phyloP scores from a whole-genome alignment of 2,329 filamentous ascomycete genomes.

The Truncatella angustata region DNA sequence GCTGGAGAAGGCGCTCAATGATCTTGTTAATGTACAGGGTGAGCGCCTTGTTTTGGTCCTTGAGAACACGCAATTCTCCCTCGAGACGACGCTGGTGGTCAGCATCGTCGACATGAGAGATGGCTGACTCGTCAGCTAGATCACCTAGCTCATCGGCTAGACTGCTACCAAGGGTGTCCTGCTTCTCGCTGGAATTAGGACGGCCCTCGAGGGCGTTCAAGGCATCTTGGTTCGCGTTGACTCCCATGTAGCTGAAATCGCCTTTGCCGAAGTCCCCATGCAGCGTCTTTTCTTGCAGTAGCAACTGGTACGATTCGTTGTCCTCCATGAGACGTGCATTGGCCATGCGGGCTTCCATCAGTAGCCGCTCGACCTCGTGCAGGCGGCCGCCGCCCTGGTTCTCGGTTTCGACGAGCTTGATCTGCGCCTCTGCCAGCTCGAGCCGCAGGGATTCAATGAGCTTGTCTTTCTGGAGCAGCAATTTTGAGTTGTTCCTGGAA shows the following conservation, averaged over 20 bases:
- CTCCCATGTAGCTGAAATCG: conserved; percentile 70
- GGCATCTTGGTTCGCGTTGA: conserved; percentile 60
- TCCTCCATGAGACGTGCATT: conserved; percentile 97
- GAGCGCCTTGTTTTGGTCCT: conserved; percentile 95
- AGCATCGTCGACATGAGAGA: conserved; percentile 58
- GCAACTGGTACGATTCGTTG: conserved; percentile 95
- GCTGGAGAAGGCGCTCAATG: conserved; percentile 89
- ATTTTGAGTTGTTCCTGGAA: conserved; percentile 83
- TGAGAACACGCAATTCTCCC: conserved; percentile 72
- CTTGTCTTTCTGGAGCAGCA: conserved; percentile 93
- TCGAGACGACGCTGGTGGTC: conserved; percentile 69
- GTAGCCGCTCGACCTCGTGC: conserved; percentile 83
- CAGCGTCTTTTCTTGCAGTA: conserved; percentile 91
- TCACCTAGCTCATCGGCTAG: conserved; percentile 84
- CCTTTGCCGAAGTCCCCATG: conserved; percentile 87
- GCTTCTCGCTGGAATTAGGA: conserved; percentile 18
- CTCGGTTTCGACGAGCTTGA: conserved; percentile 91
- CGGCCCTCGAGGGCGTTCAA: conserved; percentile 63
- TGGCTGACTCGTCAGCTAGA: conserved; percentile 59
- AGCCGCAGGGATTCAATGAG: conserved; percentile 89
- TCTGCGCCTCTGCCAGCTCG: conserved; percentile 91
- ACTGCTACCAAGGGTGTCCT: conserved; percentile 44
- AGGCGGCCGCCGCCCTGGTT: conserved; percentile 86
- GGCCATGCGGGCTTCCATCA: conserved; percentile 91
- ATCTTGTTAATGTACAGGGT: conserved; percentile 99